Percentiles rank a stretch among this genome's conserved stretches.
Evolutionary conservation across 495 filamentous ascomycete species (phyloP).

Genomic region (Lophiostoma macrostomum): DNA sequence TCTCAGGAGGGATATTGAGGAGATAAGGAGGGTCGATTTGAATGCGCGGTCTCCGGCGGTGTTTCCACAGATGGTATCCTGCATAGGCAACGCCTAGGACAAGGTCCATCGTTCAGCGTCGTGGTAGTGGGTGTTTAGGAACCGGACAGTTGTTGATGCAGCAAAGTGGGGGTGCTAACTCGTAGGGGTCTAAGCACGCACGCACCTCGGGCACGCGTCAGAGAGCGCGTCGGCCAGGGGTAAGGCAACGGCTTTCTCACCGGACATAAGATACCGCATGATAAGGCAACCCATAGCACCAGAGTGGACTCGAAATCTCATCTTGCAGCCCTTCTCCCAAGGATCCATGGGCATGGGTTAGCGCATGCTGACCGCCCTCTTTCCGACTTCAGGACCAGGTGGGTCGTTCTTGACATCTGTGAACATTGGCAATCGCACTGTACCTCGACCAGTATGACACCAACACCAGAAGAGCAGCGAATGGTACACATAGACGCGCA

Average conservation of each 20-base stretch:
- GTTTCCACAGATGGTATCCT: slow-evolving; percentile 9
- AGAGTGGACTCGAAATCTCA: too few species aligned
- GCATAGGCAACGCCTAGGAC: slow-evolving; percentile 3
- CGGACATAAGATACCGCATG: too few species aligned
- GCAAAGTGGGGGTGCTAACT: too few species aligned
- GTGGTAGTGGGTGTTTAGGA: too few species aligned
- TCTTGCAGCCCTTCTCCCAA: too few species aligned
- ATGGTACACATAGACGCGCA: slow-evolving; percentile 9
- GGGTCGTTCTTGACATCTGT: neutral
- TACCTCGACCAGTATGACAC: neutral
- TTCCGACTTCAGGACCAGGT: neutral
- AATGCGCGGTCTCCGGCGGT: neutral
- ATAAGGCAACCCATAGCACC: too few species aligned
- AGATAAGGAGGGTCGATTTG: slow-evolving; percentile 15
- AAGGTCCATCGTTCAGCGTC: neutral
- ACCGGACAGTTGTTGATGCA: neutral
- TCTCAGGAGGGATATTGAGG: slow-evolving; percentile 15
- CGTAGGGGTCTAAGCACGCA: too few species aligned
- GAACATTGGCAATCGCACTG: neutral
- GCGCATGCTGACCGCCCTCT: neutral
- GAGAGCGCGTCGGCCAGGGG: too few species aligned
- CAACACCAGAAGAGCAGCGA: neutral
- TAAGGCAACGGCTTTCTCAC: too few species aligned
- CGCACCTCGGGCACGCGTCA: too few species aligned
- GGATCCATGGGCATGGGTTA: too few species aligned